Evolutionary conservation across 1,139 yeast species (phyloP).

Genomic region (Blastobotrys arbuscula): DNA sequence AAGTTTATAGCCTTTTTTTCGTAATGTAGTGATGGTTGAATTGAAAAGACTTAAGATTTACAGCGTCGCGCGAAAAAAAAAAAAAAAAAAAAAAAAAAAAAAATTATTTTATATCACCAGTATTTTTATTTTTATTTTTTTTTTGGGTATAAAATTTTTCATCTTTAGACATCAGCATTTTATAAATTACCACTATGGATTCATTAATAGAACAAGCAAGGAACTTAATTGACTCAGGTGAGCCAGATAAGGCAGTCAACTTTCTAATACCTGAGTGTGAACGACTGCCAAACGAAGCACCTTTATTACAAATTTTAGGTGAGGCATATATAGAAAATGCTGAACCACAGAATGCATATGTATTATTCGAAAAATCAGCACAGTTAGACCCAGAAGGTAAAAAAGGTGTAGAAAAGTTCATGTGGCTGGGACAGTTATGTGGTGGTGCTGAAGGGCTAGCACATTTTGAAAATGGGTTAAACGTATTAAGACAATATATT

Average conservation of each 20-base stretch:
- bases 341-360: constrained; percentile 71
- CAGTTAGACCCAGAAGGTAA: constrained; percentile 62
- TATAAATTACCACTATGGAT: constrained; percentile 8
- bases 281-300: constrained; percentile 9
- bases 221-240: constrained; percentile 20
- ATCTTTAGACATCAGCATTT: neutral
- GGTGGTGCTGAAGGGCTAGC: constrained; percentile 76
- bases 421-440: constrained; percentile 83
- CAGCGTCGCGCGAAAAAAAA: neutral
- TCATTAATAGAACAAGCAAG: constrained; percentile 14
- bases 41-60: too few species aligned
- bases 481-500: constrained; percentile 44
- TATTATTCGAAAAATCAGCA: constrained; percentile 56
- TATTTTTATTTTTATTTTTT: too few species aligned
- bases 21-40: too few species aligned
- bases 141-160: too few species aligned
- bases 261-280: constrained; percentile 17
- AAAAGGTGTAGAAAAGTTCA: constrained; percentile 70
- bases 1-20: too few species aligned
- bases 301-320: constrained; percentile 48
- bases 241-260: constrained; percentile 22
- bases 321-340: constrained; percentile 76
- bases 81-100: constrained; percentile 1
- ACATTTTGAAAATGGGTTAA: constrained; percentile 61
- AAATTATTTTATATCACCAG: too few species aligned